Evolutionary conservation across 495 filamentous ascomycete species (phyloP).

Genomic region (Penicillium bialowiezense): DNA sequence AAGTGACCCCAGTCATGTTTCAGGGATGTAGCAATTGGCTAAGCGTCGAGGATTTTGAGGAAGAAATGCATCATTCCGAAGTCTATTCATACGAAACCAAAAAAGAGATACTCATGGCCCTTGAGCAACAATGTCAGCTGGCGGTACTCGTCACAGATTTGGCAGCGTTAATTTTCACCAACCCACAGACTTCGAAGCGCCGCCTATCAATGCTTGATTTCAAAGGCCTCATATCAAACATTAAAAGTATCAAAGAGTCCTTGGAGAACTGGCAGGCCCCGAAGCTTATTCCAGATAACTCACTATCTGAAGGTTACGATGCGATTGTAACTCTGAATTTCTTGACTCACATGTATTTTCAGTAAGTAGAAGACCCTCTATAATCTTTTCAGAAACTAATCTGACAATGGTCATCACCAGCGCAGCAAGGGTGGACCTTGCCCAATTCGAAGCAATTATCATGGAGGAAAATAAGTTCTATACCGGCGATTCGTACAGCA

Average conservation of each 20-base stretch:
- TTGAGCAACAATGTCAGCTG: conserved; percentile 45
- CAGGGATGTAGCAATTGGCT: conserved; percentile 30
- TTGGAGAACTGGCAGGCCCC: conserved; percentile 23
- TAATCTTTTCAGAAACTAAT: neutral
- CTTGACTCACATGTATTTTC: conserved; percentile 50
- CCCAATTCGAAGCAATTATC: conserved; percentile 25
- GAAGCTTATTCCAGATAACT: neutral
- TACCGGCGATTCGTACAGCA: conserved; percentile 11
- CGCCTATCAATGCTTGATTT: conserved; percentile 14
- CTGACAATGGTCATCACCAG: conserved; percentile 3
- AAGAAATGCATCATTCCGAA: conserved; percentile 40
- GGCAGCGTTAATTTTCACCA: conserved; percentile 38
- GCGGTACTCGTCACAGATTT: conserved; percentile 46
- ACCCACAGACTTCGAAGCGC: conserved; percentile 10
- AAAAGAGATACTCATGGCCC: conserved; percentile 35
- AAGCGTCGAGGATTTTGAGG: conserved; percentile 36
- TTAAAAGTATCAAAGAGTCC: conserved; percentile 16
- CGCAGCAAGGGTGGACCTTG: conserved; percentile 25
- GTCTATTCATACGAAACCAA: conserved; percentile 44
- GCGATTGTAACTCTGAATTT: conserved; percentile 39
- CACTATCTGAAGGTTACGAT: conserved; percentile 14
- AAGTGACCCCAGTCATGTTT: conserved; percentile 41
- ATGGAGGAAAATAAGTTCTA: conserved; percentile 23
- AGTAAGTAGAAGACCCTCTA: conserved; percentile 33
- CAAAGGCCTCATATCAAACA: conserved; percentile 4